Base-by-base conservation (phyloP, 306 rosid species). In the Cicer arietinum region DNA sequence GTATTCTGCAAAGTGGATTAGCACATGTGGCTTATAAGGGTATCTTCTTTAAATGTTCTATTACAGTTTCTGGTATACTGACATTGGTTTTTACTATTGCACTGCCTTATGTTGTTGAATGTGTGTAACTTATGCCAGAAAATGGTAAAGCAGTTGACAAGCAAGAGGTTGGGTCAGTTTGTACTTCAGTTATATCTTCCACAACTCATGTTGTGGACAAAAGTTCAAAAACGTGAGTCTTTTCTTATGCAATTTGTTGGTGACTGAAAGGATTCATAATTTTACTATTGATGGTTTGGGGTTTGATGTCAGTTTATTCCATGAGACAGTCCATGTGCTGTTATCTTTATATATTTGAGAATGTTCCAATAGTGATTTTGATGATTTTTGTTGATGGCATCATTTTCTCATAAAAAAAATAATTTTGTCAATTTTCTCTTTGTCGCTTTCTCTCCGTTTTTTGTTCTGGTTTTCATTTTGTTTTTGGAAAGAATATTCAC, bases 111-210 rank as follows among this genome's bases (percentile, higher is more conserved):
- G 72, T 69, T 78, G 73, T 80, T 62, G 77, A 80, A 80, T 63
- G 18, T 73, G 86, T 79, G 73, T 81, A 73, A 71, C 72, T 75
- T 68, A 62, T 90, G 82, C 80, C 86, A 91, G 96, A 89, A 69
- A 71, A 52, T 17, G 76, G 84, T 59, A 79, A 85, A 75, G 73
- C 69, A 10, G 50, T 82, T 45, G 76, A 57, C 81, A 81, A 82
- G 66, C 86, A 76, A 58, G 90, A 84, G 41, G 77, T 42, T 80
- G 88, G 77, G 56, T 80, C 80, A 50, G 71, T 72, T 77, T 76
- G 79, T 69, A 59, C 86, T 40, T 69, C 85, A 1, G 64, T 68
- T 64, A 63, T 74, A 9, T 68, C 87, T 66, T 76, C 85, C 18
- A 22, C 80, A 67, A 44, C 85, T 43, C 76, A 18, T 64, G 73